Base-by-base conservation (phyloP, 2,329 filamentous ascomycete species). In the Epichloe uncinata region DNA sequence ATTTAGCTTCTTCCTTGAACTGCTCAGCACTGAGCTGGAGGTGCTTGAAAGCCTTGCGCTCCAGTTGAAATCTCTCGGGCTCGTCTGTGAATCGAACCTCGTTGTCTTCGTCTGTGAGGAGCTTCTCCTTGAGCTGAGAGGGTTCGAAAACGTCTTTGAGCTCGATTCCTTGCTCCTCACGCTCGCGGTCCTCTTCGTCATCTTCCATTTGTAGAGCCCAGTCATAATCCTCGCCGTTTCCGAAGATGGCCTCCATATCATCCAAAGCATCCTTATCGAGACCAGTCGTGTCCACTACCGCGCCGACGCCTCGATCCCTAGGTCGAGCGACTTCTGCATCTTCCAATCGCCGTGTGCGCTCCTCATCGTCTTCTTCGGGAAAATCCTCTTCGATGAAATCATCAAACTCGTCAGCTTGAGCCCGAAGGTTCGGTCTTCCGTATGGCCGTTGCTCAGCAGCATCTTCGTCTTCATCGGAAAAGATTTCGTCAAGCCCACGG, bases 61-160 rank as follows among this genome's bases (percentile, higher is more conserved):
- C 87, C 48, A 98, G 70, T 65, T 98, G 93, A 66, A 95, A 91
- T 60, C 93, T 84, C 68, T 98, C 93, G 1, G 93, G 93, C 57
- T 95, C 84, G 63, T 98, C 93, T 18, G 79, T 82, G 61, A 84
- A 81, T 45, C 93, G 87, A 56, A 98, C 96, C 51, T 81, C 72
- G 64, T 97, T 95, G 65, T 98, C 93, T 55, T 90, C 89, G 51
- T 97, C 93, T 8, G 93, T 98, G 58, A 98, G 79, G 65, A 97
- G 85, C 69, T 88, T 91, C 69, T 98, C 93, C 50, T 85, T 83
- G 38, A 98, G 78, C 65, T 98, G 89, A 3, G 90, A 95, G 0
- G 93, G 93, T 67, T 98, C 93, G 60, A 98, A 98, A 47, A 98
- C 91, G 63, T 98, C 91, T 70, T 97, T 96, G 54, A 98, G 78